Conservation (phyloP, 441 rosid species). For the Croton setiger region DNA sequence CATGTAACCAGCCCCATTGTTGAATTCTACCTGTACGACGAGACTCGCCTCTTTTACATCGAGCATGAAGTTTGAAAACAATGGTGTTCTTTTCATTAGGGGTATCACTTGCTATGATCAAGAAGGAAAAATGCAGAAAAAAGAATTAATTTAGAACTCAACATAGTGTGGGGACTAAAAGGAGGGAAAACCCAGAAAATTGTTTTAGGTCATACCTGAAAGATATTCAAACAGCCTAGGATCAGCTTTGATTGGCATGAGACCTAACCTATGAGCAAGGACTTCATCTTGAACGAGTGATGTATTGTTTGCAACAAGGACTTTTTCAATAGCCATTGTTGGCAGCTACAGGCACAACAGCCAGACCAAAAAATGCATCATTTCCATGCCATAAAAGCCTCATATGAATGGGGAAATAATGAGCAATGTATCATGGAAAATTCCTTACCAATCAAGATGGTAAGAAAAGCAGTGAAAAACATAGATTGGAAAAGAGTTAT, state of each 20-base stretch:
- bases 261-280: conserved; percentile 93
- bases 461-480: not conserved
- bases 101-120: conserved; percentile 64
- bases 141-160: not conserved
- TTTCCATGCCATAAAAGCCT: not conserved
- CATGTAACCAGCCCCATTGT: not conserved
- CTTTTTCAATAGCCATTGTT: conserved; percentile 96
- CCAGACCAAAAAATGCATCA: conserved; percentile 8
- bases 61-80: conserved; percentile 86
- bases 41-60: conserved; percentile 41
- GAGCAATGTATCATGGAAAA: not conserved
- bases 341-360: conserved; percentile 53
- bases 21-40: conserved; percentile 61
- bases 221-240: conserved; percentile 84
- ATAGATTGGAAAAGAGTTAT: not conserved
- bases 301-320: conserved; percentile 81
- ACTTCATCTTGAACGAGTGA: conserved; percentile 90
- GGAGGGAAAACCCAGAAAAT: not conserved
- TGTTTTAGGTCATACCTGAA: conserved; percentile 54
- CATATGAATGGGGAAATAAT: not conserved
- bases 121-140: conserved; percentile 9
- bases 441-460: not conserved
- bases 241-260: conserved; percentile 74
- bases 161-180: conserved; percentile 4
- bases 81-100: conserved; percentile 92